These are phyloP conservation scores for Fusarium torulosum DNA, from an alignment of 2,329 filamentous ascomycete genomes.

Conservation along the genomic window DNA sequence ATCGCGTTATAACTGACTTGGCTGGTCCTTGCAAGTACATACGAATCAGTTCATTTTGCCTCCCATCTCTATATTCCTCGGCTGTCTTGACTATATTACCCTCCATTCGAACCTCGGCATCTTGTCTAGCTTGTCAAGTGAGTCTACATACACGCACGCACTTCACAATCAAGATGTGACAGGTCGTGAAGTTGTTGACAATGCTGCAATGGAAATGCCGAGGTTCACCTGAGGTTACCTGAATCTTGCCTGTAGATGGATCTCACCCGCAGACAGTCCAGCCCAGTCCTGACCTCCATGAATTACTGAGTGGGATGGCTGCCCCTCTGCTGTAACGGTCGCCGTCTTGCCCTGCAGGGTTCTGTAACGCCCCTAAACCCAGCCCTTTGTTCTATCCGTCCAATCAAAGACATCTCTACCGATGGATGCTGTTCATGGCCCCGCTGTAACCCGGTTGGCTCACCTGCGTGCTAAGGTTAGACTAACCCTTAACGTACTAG, in stretches of 20 bases:
- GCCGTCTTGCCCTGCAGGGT: constrained; percentile 1
- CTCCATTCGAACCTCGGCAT: constrained; percentile 14
- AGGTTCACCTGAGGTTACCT: constrained; percentile 13
- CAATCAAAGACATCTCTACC: no score
- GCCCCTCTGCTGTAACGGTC: not conserved
- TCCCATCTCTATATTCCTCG: constrained; percentile 7
- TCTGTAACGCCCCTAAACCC: constrained; percentile 21
- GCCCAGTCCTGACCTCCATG: no score
- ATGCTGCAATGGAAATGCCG: constrained; percentile 20
- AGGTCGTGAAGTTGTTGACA: constrained; percentile 2
- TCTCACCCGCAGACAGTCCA: constrained; percentile 3
- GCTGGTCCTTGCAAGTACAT: not conserved
- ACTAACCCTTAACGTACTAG: not conserved
- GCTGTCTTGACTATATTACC: constrained; percentile 12
- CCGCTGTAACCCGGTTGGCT: constrained; percentile 2
- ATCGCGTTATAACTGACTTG: not conserved
- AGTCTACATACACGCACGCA: constrained; percentile 2
- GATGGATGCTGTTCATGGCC: not conserved
- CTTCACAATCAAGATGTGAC: constrained; percentile 7
- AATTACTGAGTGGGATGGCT: not conserved
- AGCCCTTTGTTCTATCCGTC: not conserved
- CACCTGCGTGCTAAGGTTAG: not conserved
- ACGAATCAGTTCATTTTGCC: not conserved
- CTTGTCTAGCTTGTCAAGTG: not conserved
- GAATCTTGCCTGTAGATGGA: not conserved